Percentiles rank a stretch among this genome's conserved stretches.
These are phyloP conservation scores for Catunica adiposa DNA, from an alignment of 2,329 filamentous ascomycete species.

Conservation along the genomic window DNA sequence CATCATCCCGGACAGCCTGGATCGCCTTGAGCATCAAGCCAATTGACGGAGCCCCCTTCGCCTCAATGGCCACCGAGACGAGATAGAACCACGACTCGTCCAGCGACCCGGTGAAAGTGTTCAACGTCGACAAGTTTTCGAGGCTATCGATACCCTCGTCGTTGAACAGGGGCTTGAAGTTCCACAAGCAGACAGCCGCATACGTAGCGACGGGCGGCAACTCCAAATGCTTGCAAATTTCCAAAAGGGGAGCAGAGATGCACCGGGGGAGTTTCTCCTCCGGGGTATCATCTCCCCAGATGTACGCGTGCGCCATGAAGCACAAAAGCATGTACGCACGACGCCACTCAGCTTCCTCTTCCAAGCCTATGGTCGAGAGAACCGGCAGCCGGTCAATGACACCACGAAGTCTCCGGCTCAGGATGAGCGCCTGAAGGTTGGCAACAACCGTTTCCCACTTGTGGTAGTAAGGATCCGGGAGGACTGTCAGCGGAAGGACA, in stretches of 20 bases:
- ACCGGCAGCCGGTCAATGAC: conserved; percentile 69
- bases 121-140: conserved; percentile 73
- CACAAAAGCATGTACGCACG: conserved; percentile 78
- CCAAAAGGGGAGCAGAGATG: conserved; percentile 67
- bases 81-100: conserved; percentile 99
- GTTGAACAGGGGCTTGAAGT: conserved; percentile 81
- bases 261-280: conserved; percentile 62
- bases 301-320: conserved; percentile 88
- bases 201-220: conserved; percentile 89
- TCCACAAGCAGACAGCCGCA: conserved; percentile 84
- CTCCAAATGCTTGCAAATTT: conserved; percentile 62
- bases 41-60: conserved; percentile 71
- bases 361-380: conserved; percentile 65
- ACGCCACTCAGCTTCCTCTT: conserved; percentile 79
- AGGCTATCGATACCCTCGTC: conserved; percentile 68
- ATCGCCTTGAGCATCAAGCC: conserved; percentile 82
- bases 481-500: conserved; percentile 57
- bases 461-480: conserved; percentile 83
- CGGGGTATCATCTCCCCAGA: conserved; percentile 83
- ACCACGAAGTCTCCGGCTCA: conserved; percentile 66
- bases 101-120: conserved; percentile 82
- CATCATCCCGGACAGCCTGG: conserved; percentile 53
- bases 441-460: conserved; percentile 80
- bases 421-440: conserved; percentile 73
- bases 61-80: conserved; percentile 88